Percentiles rank a stretch among this genome's conserved stretches.
phyloP scores from a whole-genome alignment of 441 rosid genomes.

The Syzygium malaccense region DNA sequence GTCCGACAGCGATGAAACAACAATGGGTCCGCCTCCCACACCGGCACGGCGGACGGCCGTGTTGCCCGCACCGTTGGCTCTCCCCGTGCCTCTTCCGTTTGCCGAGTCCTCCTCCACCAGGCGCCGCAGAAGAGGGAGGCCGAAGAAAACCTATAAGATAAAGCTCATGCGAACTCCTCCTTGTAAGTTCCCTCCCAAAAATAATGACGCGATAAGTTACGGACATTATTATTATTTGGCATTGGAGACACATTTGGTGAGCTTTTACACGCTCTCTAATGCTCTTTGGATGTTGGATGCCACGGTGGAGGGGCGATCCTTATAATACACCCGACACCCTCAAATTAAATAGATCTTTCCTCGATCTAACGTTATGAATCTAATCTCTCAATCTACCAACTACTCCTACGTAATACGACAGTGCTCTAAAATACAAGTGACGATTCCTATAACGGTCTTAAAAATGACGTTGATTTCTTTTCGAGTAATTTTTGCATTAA shows the following conservation, averaged over 20 bases:
- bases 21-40: neutral
- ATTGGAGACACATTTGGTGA: neutral
- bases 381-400: neutral
- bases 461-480: neutral
- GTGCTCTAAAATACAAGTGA: neutral
- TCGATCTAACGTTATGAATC: neutral
- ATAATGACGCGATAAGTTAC: neutral
- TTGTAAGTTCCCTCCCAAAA: neutral
- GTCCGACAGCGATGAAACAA: neutral
- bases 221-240: neutral
- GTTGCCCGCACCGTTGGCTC: neutral
- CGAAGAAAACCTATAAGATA: neutral
- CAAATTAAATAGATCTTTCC: neutral
- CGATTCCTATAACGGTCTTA: neutral
- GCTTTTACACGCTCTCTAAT: neutral
- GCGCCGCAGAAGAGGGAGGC: neutral
- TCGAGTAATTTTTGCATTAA: neutral
- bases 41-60: fast-evolving
- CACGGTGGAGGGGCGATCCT: fast-evolving
- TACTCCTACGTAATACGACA: fast-evolving
- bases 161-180: neutral
- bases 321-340: too few species aligned
- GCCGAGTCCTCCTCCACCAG: neutral
- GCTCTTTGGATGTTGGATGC: neutral
- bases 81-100: neutral